phyloP scores from a whole-genome alignment of 2,329 filamentous ascomycete genomes.

The Penicillium sp. region DNA sequence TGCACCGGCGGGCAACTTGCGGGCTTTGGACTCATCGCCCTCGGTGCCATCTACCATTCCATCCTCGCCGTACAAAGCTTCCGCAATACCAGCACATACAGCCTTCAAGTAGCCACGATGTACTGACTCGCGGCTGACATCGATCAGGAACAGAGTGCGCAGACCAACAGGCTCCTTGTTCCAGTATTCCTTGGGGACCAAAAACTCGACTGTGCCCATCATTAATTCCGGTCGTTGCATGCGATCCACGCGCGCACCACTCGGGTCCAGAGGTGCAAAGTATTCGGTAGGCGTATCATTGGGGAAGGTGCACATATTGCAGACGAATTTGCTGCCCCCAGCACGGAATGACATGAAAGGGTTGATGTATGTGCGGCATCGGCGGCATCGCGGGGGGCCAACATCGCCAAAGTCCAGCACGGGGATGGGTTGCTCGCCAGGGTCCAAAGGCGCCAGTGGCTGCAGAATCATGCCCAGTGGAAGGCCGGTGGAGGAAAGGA shows the following conservation, averaged over 20 bases:
- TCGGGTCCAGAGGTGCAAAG: slow-evolving; percentile 85
- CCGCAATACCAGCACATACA: slow-evolving; percentile 84
- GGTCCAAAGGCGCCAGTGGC: slow-evolving; percentile 78
- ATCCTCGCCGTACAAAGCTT: slow-evolving; percentile 75
- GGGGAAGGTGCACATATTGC: slow-evolving; percentile 96
- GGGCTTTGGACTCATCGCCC: slow-evolving; percentile 51
- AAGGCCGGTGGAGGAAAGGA: slow-evolving; percentile 75
- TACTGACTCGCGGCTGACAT: slow-evolving; percentile 87
- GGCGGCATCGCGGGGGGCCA: slow-evolving; percentile 85
- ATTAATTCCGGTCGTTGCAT: slow-evolving; percentile 86
- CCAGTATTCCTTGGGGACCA: slow-evolving; percentile 99
- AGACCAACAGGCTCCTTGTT: slow-evolving; percentile 88
- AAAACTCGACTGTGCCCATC: slow-evolving; percentile 90
- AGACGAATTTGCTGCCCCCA: slow-evolving; percentile 94
- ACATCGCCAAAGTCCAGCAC: slow-evolving; percentile 92
- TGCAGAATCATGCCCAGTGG: slow-evolving; percentile 88
- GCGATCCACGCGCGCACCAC: slow-evolving; percentile 83
- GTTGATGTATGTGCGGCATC: slow-evolving; percentile 96
- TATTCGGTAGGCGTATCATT: slow-evolving; percentile 93
- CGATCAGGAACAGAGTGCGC: slow-evolving; percentile 86
- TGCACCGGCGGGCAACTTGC: slow-evolving; percentile 70
- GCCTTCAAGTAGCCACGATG: slow-evolving; percentile 89
- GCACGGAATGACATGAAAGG: slow-evolving; percentile 97
- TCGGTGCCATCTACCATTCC: slow-evolving; percentile 57
- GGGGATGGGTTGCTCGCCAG: slow-evolving; percentile 83